Conservation (phyloP, 2,329 filamentous ascomycete species). For the Sordariomycetes sp. region DNA sequence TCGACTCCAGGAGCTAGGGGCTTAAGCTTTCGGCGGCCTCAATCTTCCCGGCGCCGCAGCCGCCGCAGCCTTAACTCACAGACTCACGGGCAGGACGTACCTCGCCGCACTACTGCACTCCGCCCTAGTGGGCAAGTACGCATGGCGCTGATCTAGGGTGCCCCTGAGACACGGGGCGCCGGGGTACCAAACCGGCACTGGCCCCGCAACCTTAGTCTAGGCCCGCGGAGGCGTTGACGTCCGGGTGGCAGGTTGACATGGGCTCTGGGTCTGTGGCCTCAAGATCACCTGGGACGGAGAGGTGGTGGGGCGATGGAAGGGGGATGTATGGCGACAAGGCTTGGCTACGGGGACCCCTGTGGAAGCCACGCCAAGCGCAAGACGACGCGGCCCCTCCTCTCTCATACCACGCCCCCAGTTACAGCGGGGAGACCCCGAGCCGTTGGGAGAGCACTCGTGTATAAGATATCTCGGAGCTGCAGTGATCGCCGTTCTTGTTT, state of each 20-base stretch:
- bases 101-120: not conserved
- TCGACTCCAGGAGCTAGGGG: not conserved
- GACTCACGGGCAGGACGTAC: not conserved
- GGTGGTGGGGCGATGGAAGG: not conserved
- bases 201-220: not conserved
- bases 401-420: not conserved
- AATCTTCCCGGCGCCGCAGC: not conserved
- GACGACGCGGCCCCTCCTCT: not conserved
- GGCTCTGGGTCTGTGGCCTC: not conserved
- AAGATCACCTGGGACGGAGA: not conserved
- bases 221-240: not conserved
- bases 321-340: not conserved
- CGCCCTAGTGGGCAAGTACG: not conserved
- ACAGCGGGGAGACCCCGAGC: not conserved
- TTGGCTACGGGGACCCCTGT: not conserved
- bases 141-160: not conserved
- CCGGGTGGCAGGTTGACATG: not conserved
- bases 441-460: not conserved
- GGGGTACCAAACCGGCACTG: not conserved
- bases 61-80: not conserved
- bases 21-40: not conserved
- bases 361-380: not conserved
- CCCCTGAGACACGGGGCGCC: not conserved
- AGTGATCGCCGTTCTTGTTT: slow-evolving; percentile 5
- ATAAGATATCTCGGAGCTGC: slow-evolving; percentile 4